A percentile compares a stretch with the other conserved stretches of the same genome.
phyloP scores from a whole-genome alignment of 805 yeast species.

The Candida sonorensis region DNA sequence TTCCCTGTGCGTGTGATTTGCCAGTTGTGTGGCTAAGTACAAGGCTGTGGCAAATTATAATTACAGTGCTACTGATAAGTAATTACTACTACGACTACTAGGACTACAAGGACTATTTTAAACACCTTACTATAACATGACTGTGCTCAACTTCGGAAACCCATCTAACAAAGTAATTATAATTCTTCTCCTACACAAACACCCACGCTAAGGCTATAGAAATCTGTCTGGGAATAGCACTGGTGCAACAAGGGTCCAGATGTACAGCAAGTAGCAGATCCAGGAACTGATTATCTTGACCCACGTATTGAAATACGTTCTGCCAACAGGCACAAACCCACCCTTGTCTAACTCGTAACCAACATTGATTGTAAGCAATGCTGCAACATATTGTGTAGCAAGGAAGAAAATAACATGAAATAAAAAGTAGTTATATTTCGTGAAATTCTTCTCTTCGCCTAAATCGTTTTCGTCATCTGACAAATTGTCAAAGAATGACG shows the following conservation, averaged over 20 bases:
- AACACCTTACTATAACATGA: too few species aligned
- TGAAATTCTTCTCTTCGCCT: slow-evolving; percentile 55
- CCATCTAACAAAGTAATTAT: background rate
- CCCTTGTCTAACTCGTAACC: slow-evolving; percentile 77
- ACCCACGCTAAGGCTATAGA: slow-evolving; percentile 11
- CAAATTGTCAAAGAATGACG: slow-evolving; percentile 47
- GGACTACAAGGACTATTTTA: too few species aligned
- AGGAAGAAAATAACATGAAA: slow-evolving; percentile 89
- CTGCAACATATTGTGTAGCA: slow-evolving; percentile 96
- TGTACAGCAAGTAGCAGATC: slow-evolving; percentile 80
- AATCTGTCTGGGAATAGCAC: slow-evolving; percentile 87
- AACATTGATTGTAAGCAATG: slow-evolving; percentile 86
- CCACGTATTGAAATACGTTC: slow-evolving; percentile 95
- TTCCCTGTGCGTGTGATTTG: too few species aligned
- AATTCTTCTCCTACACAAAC: background rate
- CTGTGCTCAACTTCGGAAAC: too few species aligned
- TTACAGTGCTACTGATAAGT: too few species aligned
- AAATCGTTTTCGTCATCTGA: slow-evolving; percentile 34
- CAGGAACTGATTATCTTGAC: slow-evolving; percentile 88
- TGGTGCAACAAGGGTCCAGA: slow-evolving; percentile 92
- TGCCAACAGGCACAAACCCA: slow-evolving; percentile 92
- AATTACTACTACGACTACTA: too few species aligned
- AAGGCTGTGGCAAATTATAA: too few species aligned
- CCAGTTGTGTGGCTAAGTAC: too few species aligned
- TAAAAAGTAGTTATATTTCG: slow-evolving; percentile 77